Conservation (phyloP, 495 filamentous ascomycete species). For the Daldinia decipiens region DNA sequence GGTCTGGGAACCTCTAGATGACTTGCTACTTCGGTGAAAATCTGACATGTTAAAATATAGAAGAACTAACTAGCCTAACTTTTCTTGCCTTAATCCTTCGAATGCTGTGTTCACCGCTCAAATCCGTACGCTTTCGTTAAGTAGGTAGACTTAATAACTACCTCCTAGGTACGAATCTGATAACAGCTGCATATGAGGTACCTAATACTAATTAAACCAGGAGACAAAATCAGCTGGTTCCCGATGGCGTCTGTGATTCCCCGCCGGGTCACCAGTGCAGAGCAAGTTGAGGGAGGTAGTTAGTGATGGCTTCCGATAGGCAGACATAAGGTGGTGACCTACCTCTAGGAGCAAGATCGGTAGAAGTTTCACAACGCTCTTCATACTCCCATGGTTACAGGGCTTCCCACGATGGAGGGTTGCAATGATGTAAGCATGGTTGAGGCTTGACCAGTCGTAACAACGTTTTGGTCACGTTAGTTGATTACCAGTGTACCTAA, state of each 20-base stretch:
- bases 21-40: conserved; percentile 11
- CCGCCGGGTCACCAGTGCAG: neutral
- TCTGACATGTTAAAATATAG: conserved; percentile 5
- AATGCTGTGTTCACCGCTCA: neutral
- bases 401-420: conserved; percentile 23
- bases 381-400: conserved; percentile 38
- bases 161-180: too few species aligned
- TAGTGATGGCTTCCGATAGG: conserved; percentile 11
- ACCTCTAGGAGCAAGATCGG: conserved; percentile 37
- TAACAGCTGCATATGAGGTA: neutral
- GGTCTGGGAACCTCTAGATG: neutral
- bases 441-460: conserved; percentile 1
- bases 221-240: conserved; percentile 3
- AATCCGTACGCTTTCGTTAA: neutral
- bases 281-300: conserved; percentile 7
- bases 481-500: neutral
- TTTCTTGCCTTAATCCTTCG: neutral
- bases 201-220: neutral
- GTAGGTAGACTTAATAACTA: neutral
- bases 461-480: neutral
- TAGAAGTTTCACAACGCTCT: conserved; percentile 36
- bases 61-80: neutral
- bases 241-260: conserved; percentile 11
- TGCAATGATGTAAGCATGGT: conserved; percentile 30
- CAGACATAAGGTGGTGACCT: conserved; percentile 8